Percentiles rank a stretch among this genome's conserved stretches.
phyloP scores from a whole-genome alignment of 192 early-diverging fungal genomes.

The Backusella tarrabulga region DNA sequence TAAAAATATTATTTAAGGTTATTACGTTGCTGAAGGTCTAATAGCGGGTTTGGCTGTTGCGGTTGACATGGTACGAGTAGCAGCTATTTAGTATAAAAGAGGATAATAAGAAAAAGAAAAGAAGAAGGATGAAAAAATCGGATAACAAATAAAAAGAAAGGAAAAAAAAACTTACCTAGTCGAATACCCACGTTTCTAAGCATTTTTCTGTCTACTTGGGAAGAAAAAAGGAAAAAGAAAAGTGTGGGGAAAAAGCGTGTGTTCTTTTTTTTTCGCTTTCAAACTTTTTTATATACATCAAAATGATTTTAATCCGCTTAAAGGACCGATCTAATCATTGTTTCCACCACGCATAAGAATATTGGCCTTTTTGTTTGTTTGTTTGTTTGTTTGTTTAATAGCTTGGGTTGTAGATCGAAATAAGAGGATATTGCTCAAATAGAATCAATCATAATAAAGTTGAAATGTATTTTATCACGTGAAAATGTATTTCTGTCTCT shows the following conservation, averaged over 20 bases:
- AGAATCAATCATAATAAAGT: background rate
- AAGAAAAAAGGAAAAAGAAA: background rate
- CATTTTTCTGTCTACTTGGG: background rate
- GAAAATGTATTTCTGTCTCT: background rate
- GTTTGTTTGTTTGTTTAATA: no score
- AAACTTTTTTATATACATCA: background rate
- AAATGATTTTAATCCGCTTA: background rate
- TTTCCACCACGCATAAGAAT: background rate
- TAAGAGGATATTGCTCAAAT: no score
- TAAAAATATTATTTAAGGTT: background rate
- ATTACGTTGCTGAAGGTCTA: slow-evolving; percentile 6
- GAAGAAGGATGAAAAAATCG: background rate
- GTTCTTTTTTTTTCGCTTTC: background rate
- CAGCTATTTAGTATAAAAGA: background rate
- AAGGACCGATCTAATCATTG: background rate
- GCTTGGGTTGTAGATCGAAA: no score
- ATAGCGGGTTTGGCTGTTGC: background rate
- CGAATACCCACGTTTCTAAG: slow-evolving; percentile 6
- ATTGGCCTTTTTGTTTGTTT: no score
- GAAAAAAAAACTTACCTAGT: background rate
- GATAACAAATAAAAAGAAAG: background rate
- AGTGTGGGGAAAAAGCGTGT: slow-evolving; percentile 1
- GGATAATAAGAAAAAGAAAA: background rate
- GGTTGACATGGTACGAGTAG: slow-evolving; percentile 6
- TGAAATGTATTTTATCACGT: background rate